phyloP scores from a whole-genome alignment of 768 basidiomycete genomes.

The Amanita exitialis region DNA sequence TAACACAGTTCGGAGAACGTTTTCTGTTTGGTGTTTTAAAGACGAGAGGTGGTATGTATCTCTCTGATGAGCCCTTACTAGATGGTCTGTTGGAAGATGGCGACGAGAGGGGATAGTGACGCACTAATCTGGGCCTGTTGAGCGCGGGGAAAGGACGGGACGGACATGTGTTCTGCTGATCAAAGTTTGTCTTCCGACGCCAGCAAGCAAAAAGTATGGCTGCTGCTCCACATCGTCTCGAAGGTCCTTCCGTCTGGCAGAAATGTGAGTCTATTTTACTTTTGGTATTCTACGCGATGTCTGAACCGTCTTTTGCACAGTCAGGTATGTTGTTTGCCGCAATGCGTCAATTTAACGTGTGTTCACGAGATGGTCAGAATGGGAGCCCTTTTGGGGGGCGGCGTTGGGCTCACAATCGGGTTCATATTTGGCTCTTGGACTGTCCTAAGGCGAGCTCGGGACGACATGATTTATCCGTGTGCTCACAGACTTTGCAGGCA shows the following conservation, averaged over 20 bases:
- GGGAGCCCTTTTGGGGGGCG: conserved; percentile 88
- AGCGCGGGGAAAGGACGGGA: conserved; percentile 56
- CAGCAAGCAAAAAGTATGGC: conserved; percentile 11
- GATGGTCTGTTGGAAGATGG: conserved; percentile 7
- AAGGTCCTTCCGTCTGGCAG: conserved; percentile 63
- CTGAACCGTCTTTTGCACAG: conserved; percentile 22
- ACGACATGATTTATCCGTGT: neutral
- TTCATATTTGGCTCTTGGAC: conserved; percentile 95
- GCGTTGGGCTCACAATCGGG: conserved; percentile 93
- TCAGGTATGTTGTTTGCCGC: conserved; percentile 35
- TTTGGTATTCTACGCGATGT: conserved; percentile 3
- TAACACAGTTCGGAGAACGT: conserved; percentile 65
- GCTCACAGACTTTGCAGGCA: conserved; percentile 35
- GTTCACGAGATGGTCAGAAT: conserved; percentile 35
- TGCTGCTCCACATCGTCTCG: conserved; percentile 22
- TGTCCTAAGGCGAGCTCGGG: conserved; percentile 63
- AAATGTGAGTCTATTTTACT: conserved; percentile 42
- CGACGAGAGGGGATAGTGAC: conserved; percentile 17
- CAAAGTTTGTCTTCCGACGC: conserved; percentile 9
- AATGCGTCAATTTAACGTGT: conserved; percentile 2
- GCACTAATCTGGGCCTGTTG: conserved; percentile 83
- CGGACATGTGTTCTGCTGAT: conserved; percentile 9
- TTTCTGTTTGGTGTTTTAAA: conserved; percentile 67
- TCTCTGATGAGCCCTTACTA: conserved; percentile 80
- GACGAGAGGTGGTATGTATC: conserved; percentile 71